phyloP scores from a whole-genome alignment of 176 grass and related monocot species.

The Raddia guianensis region DNA sequence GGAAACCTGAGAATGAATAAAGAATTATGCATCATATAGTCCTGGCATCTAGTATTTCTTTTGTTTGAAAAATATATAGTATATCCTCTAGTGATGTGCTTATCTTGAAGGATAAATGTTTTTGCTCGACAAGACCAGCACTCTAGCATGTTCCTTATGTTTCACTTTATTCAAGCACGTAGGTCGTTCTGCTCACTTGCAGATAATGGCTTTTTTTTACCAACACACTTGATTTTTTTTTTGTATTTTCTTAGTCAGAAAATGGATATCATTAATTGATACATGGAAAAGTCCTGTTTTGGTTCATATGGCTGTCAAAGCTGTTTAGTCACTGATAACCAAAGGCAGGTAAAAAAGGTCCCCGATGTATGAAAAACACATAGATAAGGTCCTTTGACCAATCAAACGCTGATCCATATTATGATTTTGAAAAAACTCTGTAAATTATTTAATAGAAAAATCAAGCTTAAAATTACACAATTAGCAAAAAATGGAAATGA shows the following conservation, averaged over 20 bases:
- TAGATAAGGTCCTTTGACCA: too few relatives aligned
- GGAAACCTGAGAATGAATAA: constrained; percentile 54
- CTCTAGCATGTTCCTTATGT: background rate
- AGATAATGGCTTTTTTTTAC: constrained; percentile 20
- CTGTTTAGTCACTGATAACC: too few relatives aligned
- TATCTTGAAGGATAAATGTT: background rate
- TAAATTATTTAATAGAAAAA: too few relatives aligned
- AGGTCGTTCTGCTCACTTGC: background rate
- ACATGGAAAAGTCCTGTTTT: background rate
- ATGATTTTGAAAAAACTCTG: too few relatives aligned
- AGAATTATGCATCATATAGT: constrained; percentile 15
- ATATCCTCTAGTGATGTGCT: background rate
- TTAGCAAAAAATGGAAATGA: too few relatives aligned
- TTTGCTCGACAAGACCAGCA: constrained; percentile 1
- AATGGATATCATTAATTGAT: background rate
- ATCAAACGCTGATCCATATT: too few relatives aligned
- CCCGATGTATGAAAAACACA: too few relatives aligned
- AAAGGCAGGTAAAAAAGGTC: too few relatives aligned
- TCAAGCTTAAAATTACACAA: too few relatives aligned
- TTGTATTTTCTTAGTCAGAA: constrained; percentile 11
- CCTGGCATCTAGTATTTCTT: background rate
- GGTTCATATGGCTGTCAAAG: too few relatives aligned
- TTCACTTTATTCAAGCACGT: constrained; percentile 20
- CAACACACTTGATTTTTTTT: constrained; percentile 1
- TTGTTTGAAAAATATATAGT: too few relatives aligned